Evolutionary conservation across 2,329 filamentous ascomycete species (phyloP).

Genomic region (Pseudogymnoascus sp.): DNA sequence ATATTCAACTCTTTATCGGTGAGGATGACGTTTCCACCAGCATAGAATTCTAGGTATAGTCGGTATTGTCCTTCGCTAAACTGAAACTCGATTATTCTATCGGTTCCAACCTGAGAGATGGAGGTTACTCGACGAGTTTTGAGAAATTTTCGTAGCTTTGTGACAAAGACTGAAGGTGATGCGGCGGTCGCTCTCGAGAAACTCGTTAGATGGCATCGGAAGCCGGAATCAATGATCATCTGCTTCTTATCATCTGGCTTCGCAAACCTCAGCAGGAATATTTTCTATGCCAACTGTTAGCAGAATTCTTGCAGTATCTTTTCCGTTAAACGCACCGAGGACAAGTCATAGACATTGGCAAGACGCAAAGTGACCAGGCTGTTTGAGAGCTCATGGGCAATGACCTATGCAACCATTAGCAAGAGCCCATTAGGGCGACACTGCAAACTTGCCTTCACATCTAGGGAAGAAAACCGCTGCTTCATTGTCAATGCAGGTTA

Average conservation of each 20-base stretch:
- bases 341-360: slow-evolving; percentile 92
- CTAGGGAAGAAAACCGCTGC: slow-evolving; percentile 70
- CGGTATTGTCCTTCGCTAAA: slow-evolving; percentile 88
- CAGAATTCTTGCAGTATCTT: slow-evolving; percentile 6
- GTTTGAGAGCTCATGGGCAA: slow-evolving; percentile 81
- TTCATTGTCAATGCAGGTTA: slow-evolving; percentile 46
- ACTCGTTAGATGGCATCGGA: slow-evolving; percentile 87
- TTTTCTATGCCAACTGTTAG: slow-evolving; percentile 46
- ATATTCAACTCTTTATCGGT: slow-evolving; percentile 81
- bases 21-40: slow-evolving; percentile 87
- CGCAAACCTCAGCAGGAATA: slow-evolving; percentile 90
- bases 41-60: slow-evolving; percentile 91
- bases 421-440: neutral
- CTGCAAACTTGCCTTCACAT: slow-evolving; percentile 51
- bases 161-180: slow-evolving; percentile 77
- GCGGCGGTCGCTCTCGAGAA: slow-evolving; percentile 82
- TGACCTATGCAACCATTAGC: slow-evolving; percentile 51
- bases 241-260: slow-evolving; percentile 86
- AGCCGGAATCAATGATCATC: slow-evolving; percentile 86
- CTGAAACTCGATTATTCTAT: slow-evolving; percentile 82
- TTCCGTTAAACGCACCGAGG: slow-evolving; percentile 46
- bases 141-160: slow-evolving; percentile 75
- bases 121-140: slow-evolving; percentile 78
- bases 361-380: slow-evolving; percentile 71
- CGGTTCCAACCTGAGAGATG: slow-evolving; percentile 80